phyloP scores from a whole-genome alignment of 2,329 filamentous ascomycete species.

The Septoria linicola region DNA sequence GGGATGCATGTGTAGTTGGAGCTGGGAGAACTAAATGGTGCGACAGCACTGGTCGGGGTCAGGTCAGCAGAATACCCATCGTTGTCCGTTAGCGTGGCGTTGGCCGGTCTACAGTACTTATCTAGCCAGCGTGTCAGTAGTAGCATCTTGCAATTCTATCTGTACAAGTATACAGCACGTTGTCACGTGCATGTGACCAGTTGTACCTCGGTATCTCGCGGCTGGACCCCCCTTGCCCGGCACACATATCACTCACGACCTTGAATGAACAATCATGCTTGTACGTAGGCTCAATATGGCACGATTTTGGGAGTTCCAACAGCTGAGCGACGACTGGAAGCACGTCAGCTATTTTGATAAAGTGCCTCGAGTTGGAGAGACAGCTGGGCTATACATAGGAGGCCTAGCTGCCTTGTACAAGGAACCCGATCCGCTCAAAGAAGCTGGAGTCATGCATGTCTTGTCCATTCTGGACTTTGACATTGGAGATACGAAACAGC shows the following conservation, averaged over 20 bases:
- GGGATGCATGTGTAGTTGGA: too few relatives aligned
- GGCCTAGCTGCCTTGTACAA: constrained; percentile 45
- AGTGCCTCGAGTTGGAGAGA: constrained; percentile 36
- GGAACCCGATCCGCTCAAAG: constrained; percentile 50
- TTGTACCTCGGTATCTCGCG: not conserved
- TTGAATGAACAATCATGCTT: too few relatives aligned
- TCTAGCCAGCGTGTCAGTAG: too few relatives aligned
- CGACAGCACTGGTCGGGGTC: not conserved
- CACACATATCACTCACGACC: not conserved
- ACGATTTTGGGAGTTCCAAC: constrained; percentile 34
- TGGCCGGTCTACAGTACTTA: not conserved
- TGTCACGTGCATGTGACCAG: not conserved
- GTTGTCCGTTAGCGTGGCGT: not conserved
- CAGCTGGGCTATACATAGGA: constrained; percentile 40
- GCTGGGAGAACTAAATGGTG: too few relatives aligned
- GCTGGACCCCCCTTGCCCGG: not conserved
- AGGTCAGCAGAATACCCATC: not conserved
- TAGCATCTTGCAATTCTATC: not conserved
- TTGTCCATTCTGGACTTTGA: constrained; percentile 72
- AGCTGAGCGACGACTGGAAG: constrained; percentile 27
- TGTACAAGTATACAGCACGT: too few relatives aligned
- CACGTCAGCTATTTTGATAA: constrained; percentile 42
- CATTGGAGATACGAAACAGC: constrained; percentile 30
- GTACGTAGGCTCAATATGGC: constrained; percentile 17
- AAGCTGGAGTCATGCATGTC: constrained; percentile 79